Base-by-base conservation (phyloP, 2,329 filamentous ascomycete species). In the Trichoderma sp. region DNA sequence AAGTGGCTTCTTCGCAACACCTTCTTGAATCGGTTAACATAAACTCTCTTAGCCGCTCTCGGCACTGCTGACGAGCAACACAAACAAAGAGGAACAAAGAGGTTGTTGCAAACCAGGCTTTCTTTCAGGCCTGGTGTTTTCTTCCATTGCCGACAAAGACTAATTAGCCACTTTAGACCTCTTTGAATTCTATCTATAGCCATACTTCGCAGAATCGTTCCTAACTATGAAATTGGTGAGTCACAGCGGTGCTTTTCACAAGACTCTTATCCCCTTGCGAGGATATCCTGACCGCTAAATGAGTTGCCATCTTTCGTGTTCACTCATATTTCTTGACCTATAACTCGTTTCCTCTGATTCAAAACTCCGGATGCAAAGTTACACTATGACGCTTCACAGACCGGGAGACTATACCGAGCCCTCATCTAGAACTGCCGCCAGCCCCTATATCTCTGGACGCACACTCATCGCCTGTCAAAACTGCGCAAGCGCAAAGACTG, bases 401-500 rank as follows among this genome's bases (percentile, higher is more conserved):
- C 39, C 39, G 12, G 43, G 21, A 21, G 24, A 56, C n/a, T 53
- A 68, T 61, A n/a, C 4, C 32, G 32, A 62, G 30, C 28, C 64
- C 15, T 26, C 28, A 1, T 24, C 70, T 39, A 47, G 58, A 26
- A 36, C 24, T 51, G 21, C 53, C 2, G 3, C 28, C n/a, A 56
- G 47, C 26, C 43, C 56, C 3, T 53, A 9, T 9, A 53, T 72
- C n/a, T 68, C 80, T 74, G 84, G 79, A 76, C 80, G 72, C 82
- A 79, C 76, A 8, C 77, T 78, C 26, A 79, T 79, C 84, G 86
- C 74, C 39, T 83, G 82, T 74, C 78, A 82, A 73, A 79, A 76
- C 68, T 83, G 81, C 71, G 82, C 82, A 30, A 81, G 80, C 74
- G 79, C 79, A 28, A 83, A 82, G 74, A 78, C 82, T 28, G 80